Evolutionary conservation across 768 basidiomycete genomes (phyloP).

Genomic region (Lyophyllum semitale): DNA sequence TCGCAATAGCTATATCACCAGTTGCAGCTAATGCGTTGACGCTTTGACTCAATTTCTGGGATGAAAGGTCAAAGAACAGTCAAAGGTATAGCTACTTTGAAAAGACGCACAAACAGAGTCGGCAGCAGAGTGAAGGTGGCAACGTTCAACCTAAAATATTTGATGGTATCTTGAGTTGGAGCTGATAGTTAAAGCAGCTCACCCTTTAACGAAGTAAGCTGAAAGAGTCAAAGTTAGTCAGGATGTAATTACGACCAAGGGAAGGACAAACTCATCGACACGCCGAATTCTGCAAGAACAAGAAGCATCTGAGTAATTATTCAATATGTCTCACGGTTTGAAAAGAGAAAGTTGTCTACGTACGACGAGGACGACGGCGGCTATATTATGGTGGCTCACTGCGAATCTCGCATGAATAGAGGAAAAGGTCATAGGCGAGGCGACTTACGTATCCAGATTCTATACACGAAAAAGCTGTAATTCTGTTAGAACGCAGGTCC

Average conservation of each 20-base stretch:
- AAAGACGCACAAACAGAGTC: constrained; percentile 5
- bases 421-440: background rate
- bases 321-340: background rate
- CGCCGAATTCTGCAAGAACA: constrained; percentile 8
- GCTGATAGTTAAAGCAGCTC: background rate
- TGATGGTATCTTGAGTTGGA: background rate
- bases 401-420: background rate
- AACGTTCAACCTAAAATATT: background rate
- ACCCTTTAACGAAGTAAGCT: constrained; percentile 12
- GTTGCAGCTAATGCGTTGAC: constrained; percentile 11
- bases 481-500: background rate
- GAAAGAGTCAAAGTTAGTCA: background rate
- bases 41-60: constrained; percentile 8
- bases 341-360: background rate
- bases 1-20: constrained; percentile 12
- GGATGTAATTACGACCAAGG: background rate
- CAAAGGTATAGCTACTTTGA: background rate
- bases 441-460: constrained; percentile 14
- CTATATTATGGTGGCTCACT: constrained; percentile 9
- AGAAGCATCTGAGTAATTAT: constrained; percentile 4
- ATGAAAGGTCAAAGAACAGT: background rate
- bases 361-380: background rate
- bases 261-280: constrained; percentile 5
- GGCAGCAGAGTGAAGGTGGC: constrained; percentile 2
- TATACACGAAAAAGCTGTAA: constrained; percentile 9